Evolutionary conservation across 805 yeast species (phyloP), one percentile per base, ranked within the genome.

Genomic region (Kluyveromyces siamensis): DNA sequence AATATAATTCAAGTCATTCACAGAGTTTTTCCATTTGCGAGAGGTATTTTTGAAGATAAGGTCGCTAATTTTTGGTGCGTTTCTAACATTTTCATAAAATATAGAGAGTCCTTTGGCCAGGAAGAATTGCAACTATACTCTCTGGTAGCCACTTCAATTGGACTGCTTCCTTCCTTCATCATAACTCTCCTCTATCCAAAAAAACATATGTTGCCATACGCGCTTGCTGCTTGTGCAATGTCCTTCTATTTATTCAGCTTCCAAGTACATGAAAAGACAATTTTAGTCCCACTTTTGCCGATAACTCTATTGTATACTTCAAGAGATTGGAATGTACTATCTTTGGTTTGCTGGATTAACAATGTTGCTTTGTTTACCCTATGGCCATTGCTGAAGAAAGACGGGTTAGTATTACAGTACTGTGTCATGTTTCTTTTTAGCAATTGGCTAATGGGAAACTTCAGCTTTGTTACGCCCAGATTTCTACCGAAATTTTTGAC

Each of bases 11-110:
- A 81, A 55, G 61, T 84, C 1, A 53, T 66, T 27, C 95, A 86
- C 40, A 76, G 98, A 53, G 83, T 91, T 30, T 93, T 93, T 65
- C 99, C 99, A 1, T 91, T 93, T 55, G 78, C 81, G 41, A 76
- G 98, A 61, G 99, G 99, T 0, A 74, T 93, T 8, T 93, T 95
- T 74, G 99, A 93, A 65, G 98, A 93, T 62, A 93, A 93, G 63
- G 98, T 93, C 14, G 96, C 96, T 38, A 93, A 90, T 62, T 84
- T 93, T 59, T 93, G 99, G 99, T 90, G 98, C 66, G 83, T 96
- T n/a, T 72, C 89, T 1, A 93, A 93, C 63, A 72, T 84, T 1
- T 53, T 88, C 10, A 64, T 90, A 61, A 91, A 91, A 63, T 83
- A 87, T 60, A 80, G 77, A 54, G 57, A 67, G 5, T 45, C 73